A percentile compares a stretch with the other conserved stretches of the same genome.
Evolutionary conservation across 2,329 filamentous ascomycete genomes (phyloP).

Genomic region (Aureobasidium musti): DNA sequence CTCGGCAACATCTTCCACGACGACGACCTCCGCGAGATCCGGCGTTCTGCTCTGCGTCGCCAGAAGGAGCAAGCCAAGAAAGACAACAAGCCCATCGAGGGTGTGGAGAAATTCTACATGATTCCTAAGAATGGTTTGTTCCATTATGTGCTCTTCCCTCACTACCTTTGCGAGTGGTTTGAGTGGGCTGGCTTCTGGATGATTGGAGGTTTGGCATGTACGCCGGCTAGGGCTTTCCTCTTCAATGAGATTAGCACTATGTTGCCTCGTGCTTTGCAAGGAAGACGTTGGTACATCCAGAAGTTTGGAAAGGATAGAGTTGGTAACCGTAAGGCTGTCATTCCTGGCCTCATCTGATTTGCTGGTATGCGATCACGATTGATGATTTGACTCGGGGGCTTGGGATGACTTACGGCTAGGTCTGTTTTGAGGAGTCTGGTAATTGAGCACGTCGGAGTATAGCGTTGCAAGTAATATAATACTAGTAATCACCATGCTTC

Average conservation of each 20-base stretch:
- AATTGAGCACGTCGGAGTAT: not conserved
- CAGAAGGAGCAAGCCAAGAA: constrained; percentile 55
- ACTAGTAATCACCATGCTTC: not conserved
- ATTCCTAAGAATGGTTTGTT: constrained; percentile 85
- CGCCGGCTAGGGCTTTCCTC: constrained; percentile 78
- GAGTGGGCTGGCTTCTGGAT: constrained; percentile 93
- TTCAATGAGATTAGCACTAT: constrained; percentile 88
- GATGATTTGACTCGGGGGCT: not conserved
- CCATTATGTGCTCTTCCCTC: constrained; percentile 78
- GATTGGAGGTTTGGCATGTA: constrained; percentile 63
- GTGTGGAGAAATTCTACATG: constrained; percentile 79
- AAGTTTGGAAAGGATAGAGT: constrained; percentile 86
- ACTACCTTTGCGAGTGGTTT: constrained; percentile 95
- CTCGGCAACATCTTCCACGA: constrained; percentile 85
- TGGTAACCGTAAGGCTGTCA: constrained; percentile 70
- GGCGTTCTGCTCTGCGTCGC: constrained; percentile 65
- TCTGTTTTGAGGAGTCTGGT: not conserved
- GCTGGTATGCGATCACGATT: not conserved
- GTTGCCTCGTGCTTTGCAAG: constrained; percentile 80
- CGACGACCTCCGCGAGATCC: constrained; percentile 83
- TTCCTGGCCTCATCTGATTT: constrained; percentile 59
- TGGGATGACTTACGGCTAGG: not conserved
- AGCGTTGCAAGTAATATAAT: not conserved
- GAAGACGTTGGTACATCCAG: constrained; percentile 81
- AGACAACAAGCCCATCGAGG: constrained; percentile 49